These are phyloP conservation scores for Diaporthe velutina DNA, from an alignment of 2,329 filamentous ascomycete genomes.

Conservation along the genomic window DNA sequence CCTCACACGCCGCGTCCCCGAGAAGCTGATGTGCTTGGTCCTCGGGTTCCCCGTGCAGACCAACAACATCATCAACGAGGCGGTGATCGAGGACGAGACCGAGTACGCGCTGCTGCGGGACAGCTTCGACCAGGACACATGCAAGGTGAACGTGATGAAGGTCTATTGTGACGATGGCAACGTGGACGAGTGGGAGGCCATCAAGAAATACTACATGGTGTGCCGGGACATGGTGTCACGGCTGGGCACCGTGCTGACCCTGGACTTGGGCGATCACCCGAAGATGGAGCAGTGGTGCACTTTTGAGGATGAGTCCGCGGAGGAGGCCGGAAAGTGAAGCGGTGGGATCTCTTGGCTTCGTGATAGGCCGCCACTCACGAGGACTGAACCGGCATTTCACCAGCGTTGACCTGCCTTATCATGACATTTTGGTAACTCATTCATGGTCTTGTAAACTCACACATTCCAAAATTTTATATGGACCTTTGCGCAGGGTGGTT, in stretches of 20 bases:
- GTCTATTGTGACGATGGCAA: background rate
- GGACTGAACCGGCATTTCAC: background rate
- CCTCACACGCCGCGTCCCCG: background rate
- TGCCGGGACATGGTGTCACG: background rate
- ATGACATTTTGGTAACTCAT: background rate
- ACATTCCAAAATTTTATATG: too few species aligned
- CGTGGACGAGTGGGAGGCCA: background rate
- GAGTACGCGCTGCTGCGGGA: background rate
- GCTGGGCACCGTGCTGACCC: background rate
- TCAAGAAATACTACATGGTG: background rate
- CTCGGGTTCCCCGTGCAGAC: background rate
- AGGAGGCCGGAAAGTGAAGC: background rate
- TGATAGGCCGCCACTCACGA: background rate
- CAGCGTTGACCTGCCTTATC: too few species aligned
- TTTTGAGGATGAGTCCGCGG: rapidly evolving
- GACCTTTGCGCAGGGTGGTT: too few species aligned
- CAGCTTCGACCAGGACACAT: background rate
- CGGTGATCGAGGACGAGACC: background rate
- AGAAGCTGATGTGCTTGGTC: background rate
- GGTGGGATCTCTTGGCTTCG: background rate
- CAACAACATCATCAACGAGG: background rate
- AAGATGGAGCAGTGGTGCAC: background rate
- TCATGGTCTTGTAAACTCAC: background rate
- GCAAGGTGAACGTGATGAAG: background rate
- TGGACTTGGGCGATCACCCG: background rate